A percentile compares a stretch with the other conserved stretches of the same genome.
These are phyloP conservation scores for Lizonia empirigonia DNA, from an alignment of 2,329 filamentous ascomycete species.

Conservation along the genomic window DNA sequence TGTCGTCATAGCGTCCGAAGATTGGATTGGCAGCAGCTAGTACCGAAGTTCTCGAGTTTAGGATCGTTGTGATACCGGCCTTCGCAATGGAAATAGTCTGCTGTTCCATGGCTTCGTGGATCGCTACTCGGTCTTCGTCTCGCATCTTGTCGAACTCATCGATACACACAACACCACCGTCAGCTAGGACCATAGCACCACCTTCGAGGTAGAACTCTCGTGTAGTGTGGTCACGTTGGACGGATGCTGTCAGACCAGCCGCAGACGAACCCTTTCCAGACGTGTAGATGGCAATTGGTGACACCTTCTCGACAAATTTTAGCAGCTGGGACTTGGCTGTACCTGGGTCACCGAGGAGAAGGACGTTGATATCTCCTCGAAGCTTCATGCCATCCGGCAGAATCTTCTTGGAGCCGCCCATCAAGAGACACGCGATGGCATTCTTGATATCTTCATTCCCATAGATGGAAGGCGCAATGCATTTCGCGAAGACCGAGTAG, in stretches of 20 bases:
- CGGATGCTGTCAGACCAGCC: conserved; percentile 94
- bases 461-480: conserved; percentile 96
- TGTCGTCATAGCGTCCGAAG: conserved; percentile 96
- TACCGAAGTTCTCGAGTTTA: conserved; percentile 94
- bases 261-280: conserved; percentile 98
- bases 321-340: conserved; percentile 96
- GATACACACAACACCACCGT: conserved; percentile 96
- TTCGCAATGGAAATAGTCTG: conserved; percentile 99
- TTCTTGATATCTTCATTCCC: conserved; percentile 97
- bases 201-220: conserved; percentile 98
- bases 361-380: conserved; percentile 96
- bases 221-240: conserved; percentile 89
- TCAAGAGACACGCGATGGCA: conserved; percentile 87
- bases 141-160: conserved; percentile 99
- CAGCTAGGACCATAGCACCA: conserved; percentile 96
- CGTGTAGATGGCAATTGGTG: conserved; percentile 97
- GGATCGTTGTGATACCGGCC: conserved; percentile 95
- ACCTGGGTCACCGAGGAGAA: conserved; percentile 94
- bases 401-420: conserved; percentile 97
- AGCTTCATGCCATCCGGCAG: conserved; percentile 97
- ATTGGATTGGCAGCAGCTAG: conserved; percentile 96
- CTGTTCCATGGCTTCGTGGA: conserved; percentile 99
- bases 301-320: conserved; percentile 96
- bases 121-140: conserved; percentile 95
- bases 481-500: conserved; percentile 88